phyloP scores from a whole-genome alignment of 345 rosid species.

The Pistacia vera region DNA sequence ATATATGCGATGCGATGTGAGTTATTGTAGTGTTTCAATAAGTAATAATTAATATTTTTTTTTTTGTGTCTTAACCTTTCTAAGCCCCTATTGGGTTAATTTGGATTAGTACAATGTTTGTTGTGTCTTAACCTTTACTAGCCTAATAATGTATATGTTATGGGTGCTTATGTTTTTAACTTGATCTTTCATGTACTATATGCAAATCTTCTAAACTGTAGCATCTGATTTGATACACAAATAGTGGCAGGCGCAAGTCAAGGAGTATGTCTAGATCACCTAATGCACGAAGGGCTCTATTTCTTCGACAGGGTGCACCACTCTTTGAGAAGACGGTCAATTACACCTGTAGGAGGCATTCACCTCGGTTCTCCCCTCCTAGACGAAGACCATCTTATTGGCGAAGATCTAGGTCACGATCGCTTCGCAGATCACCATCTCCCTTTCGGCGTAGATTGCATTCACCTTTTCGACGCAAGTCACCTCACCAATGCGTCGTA shows the following conservation, averaged over 20 bases:
- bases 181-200: neutral
- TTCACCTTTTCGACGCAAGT: slow-evolving; percentile 27
- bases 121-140: neutral
- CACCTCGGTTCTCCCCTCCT: slow-evolving; percentile 54
- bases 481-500: slow-evolving; percentile 42
- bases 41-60: too few relatives aligned
- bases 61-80: too few relatives aligned
- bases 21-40: too few relatives aligned
- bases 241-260: slow-evolving; percentile 47
- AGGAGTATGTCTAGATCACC: slow-evolving; percentile 82
- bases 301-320: slow-evolving; percentile 35
- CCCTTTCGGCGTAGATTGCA: slow-evolving; percentile 41
- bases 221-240: slow-evolving; percentile 15
- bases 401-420: slow-evolving; percentile 58
- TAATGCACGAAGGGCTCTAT: slow-evolving; percentile 29
- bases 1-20: too few relatives aligned
- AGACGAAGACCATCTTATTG: slow-evolving; percentile 51
- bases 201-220: neutral
- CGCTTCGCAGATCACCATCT: slow-evolving; percentile 36
- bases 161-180: neutral
- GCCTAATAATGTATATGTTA: neutral
- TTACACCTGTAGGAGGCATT: slow-evolving; percentile 42
- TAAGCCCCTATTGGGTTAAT: slow-evolving; percentile 3
- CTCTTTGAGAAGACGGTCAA: slow-evolving; percentile 49
- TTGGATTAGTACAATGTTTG: neutral